Evolutionary conservation across 495 filamentous ascomycete species (phyloP).

Genomic region (Daldinia vernicosa): DNA sequence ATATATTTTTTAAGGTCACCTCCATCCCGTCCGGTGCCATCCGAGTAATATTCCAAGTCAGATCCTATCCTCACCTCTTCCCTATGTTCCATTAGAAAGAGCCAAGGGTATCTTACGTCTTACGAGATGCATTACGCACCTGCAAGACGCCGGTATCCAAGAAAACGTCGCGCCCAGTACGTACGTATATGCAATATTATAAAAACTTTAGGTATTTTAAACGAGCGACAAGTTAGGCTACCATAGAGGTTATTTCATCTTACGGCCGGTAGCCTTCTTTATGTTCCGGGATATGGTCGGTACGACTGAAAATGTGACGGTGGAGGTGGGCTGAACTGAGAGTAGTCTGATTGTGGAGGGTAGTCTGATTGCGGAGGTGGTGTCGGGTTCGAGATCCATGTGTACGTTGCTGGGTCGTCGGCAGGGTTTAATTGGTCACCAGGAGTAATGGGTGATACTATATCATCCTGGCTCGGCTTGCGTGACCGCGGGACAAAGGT

Average conservation of each 20-base stretch:
- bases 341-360: slow-evolving; percentile 44
- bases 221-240: background rate
- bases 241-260: background rate
- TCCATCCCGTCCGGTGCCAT: background rate
- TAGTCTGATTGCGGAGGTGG: slow-evolving; percentile 45
- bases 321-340: slow-evolving; percentile 42
- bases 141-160: slow-evolving; percentile 24
- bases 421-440: slow-evolving; percentile 37
- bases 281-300: slow-evolving; percentile 42
- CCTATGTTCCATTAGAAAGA: slow-evolving; percentile 12
- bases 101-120: slow-evolving; percentile 42
- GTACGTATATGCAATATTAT: slow-evolving; percentile 9
- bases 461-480: slow-evolving; percentile 41
- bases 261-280: background rate
- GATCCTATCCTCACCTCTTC: background rate
- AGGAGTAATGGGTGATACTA: slow-evolving; percentile 43
- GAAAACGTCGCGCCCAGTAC: slow-evolving; percentile 17
- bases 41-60: background rate
- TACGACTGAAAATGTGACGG: slow-evolving; percentile 44
- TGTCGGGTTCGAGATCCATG: slow-evolving; percentile 44
- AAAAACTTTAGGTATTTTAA: background rate
- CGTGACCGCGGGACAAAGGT: slow-evolving; percentile 25
- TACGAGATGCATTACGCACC: slow-evolving; percentile 8
- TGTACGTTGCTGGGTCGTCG: slow-evolving; percentile 42
- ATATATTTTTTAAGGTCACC: slow-evolving; percentile 4